Conservation (phyloP, 257 asterid genomes). For the Plantago ovata region DNA sequence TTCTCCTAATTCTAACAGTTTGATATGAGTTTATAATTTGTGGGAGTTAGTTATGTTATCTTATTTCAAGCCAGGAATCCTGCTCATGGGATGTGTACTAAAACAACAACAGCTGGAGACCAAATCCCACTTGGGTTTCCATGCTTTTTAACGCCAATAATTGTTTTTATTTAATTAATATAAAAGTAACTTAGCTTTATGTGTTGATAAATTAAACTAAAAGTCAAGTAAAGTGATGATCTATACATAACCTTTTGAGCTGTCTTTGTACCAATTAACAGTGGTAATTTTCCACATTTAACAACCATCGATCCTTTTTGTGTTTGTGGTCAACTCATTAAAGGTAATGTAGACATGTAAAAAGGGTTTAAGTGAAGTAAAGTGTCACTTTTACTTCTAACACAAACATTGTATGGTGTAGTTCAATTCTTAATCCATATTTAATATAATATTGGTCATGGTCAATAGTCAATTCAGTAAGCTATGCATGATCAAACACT, state of each 20-base stretch:
- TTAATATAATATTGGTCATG: background rate
- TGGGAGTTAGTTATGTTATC: slow-evolving; percentile 34
- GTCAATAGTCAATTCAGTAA: background rate
- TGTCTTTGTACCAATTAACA: slow-evolving; percentile 7
- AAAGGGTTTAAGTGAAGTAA: slow-evolving; percentile 23
- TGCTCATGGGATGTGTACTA: slow-evolving; percentile 39
- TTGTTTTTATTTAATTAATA: slow-evolving; percentile 1
- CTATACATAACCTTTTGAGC: slow-evolving; percentile 18
- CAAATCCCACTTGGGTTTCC: slow-evolving; percentile 24
- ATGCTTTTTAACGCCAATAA: slow-evolving; percentile 13
- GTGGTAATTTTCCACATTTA: slow-evolving; percentile 16
- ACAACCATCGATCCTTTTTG: slow-evolving; percentile 15
- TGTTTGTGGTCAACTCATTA: slow-evolving; percentile 26
- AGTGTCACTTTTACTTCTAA: slow-evolving; percentile 15
- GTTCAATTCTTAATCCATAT: background rate
- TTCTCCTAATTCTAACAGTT: no score
- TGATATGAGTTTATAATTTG: slow-evolving; percentile 8
- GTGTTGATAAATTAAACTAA: slow-evolving; percentile 33
- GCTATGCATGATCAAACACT: no score
- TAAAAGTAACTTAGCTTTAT: slow-evolving; percentile 52
- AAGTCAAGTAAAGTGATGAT: slow-evolving; percentile 19
- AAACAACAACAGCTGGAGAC: slow-evolving; percentile 19
- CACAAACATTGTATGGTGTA: background rate
- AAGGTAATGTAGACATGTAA: slow-evolving; percentile 21
- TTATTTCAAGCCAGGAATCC: slow-evolving; percentile 46